These are phyloP conservation scores for Leccinum uliginosum DNA, from an alignment of 768 basidiomycete species.

Conservation along the genomic window DNA sequence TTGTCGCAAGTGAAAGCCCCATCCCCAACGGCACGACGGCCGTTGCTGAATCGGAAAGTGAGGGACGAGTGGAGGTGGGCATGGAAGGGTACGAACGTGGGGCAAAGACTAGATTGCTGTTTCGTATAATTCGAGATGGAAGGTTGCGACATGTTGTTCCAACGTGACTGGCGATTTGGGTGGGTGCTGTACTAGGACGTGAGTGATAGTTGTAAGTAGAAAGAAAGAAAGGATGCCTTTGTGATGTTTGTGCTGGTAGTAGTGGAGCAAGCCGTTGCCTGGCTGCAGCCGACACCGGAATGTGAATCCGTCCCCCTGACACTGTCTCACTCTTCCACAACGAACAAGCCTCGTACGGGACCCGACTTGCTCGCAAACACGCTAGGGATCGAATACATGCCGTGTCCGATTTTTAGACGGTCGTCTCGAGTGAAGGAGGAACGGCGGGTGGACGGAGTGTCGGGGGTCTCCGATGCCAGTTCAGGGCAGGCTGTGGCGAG, in stretches of 20 bases:
- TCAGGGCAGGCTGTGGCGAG: slow-evolving; percentile 26
- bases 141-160: slow-evolving; percentile 79
- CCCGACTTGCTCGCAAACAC: background rate
- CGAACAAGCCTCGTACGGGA: background rate
- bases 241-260: slow-evolving; percentile 7
- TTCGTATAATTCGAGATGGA: slow-evolving; percentile 68
- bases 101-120: slow-evolving; percentile 90
- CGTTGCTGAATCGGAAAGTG: slow-evolving; percentile 60
- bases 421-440: background rate
- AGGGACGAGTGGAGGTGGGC: slow-evolving; percentile 4
- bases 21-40: slow-evolving; percentile 95
- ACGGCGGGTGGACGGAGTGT: slow-evolving; percentile 14
- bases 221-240: slow-evolving; percentile 2
- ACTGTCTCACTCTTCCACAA: background rate
- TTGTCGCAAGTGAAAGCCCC: slow-evolving; percentile 82
- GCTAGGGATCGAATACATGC: too few relatives aligned
- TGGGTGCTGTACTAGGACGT: slow-evolving; percentile 7
- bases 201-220: background rate
- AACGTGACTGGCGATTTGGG: slow-evolving; percentile 53
- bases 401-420: too few relatives aligned
- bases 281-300: background rate
- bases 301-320: slow-evolving; percentile 14
- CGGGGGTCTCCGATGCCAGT: slow-evolving; percentile 16
- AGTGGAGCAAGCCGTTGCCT: slow-evolving; percentile 8
- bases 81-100: slow-evolving; percentile 57